phyloP scores from a whole-genome alignment of 257 asterid genomes.

The Leptodermis oblonga region DNA sequence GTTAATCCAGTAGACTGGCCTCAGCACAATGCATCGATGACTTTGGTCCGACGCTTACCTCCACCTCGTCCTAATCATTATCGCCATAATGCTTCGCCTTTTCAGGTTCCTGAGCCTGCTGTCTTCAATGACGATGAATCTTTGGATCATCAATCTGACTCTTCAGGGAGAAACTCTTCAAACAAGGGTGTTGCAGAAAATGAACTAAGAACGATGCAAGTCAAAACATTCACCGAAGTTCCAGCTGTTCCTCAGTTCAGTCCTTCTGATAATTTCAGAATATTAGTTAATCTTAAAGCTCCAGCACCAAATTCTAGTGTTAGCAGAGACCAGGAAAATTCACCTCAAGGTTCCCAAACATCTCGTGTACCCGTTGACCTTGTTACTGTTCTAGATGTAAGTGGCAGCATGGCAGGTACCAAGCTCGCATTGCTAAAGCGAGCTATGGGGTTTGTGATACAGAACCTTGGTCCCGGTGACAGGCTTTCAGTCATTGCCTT shows the following conservation, averaged over 20 bases:
- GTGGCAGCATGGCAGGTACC: slow-evolving; percentile 99
- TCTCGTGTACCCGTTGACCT: slow-evolving; percentile 95
- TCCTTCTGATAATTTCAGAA: slow-evolving; percentile 44
- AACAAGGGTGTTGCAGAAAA: slow-evolving; percentile 19
- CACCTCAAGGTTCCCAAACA: slow-evolving; percentile 38
- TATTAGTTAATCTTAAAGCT: slow-evolving; percentile 77
- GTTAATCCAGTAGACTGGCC: slow-evolving; percentile 55
- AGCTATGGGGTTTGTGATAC: slow-evolving; percentile 98
- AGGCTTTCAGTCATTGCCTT: slow-evolving; percentile 89
- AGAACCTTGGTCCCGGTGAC: slow-evolving; percentile 88
- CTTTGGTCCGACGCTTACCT: slow-evolving; percentile 60
- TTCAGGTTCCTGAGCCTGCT: slow-evolving; percentile 76
- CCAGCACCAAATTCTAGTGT: slow-evolving; percentile 62
- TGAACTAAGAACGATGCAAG: slow-evolving; percentile 39
- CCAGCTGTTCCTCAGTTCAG: slow-evolving; percentile 48
- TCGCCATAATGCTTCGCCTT: slow-evolving; percentile 35
- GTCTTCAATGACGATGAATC: slow-evolving; percentile 82
- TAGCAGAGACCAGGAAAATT: slow-evolving; percentile 22
- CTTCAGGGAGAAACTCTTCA: slow-evolving; percentile 26
- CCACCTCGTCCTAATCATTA: slow-evolving; percentile 58
- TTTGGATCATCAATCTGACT: slow-evolving; percentile 42
- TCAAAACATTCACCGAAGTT: slow-evolving; percentile 70
- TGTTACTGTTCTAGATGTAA: slow-evolving; percentile 93
- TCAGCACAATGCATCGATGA: slow-evolving; percentile 52
- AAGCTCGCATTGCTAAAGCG: slow-evolving; percentile 91